Evolutionary conservation across 495 filamentous ascomycete genomes (phyloP).

Genomic region (Apiosordaria backusii): DNA sequence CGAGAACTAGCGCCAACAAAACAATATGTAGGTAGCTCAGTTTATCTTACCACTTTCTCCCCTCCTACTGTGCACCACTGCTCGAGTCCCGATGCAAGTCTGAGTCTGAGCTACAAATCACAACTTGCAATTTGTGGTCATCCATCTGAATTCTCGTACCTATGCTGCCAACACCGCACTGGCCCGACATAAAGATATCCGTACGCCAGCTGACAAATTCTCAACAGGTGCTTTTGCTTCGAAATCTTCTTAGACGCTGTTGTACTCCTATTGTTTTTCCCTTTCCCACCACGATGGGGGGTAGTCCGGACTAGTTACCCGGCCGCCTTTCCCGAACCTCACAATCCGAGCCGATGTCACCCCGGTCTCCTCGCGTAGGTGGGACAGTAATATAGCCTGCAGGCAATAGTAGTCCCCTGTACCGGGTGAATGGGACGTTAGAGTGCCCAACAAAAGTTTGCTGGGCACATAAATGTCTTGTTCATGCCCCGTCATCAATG

Average conservation of each 20-base stretch:
- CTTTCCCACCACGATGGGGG: background rate
- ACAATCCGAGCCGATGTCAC: background rate
- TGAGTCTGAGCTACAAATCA: background rate
- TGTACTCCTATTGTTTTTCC: background rate
- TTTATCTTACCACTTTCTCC: background rate
- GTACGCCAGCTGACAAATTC: background rate
- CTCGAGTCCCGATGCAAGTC: background rate
- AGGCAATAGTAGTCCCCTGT: constrained; percentile 12
- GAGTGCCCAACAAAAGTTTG: constrained; percentile 17
- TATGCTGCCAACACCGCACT: too few relatives aligned
- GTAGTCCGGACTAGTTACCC: background rate
- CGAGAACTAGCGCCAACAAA: background rate
- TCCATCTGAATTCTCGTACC: background rate
- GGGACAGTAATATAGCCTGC: constrained; percentile 25
- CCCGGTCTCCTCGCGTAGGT: background rate
- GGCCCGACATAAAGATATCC: background rate
- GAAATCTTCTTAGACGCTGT: background rate
- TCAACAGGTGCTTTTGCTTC: background rate
- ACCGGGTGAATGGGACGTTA: constrained; percentile 29
- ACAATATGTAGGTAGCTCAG: background rate
- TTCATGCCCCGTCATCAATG: background rate
- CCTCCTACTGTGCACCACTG: background rate
- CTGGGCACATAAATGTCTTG: constrained; percentile 14
- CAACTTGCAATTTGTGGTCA: background rate
- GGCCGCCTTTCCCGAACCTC: background rate